Percentiles rank a stretch among this genome's conserved stretches.
Evolutionary conservation across 371 early-diverging fungal species (phyloP).

Genomic region (Mucor velutinosus): DNA sequence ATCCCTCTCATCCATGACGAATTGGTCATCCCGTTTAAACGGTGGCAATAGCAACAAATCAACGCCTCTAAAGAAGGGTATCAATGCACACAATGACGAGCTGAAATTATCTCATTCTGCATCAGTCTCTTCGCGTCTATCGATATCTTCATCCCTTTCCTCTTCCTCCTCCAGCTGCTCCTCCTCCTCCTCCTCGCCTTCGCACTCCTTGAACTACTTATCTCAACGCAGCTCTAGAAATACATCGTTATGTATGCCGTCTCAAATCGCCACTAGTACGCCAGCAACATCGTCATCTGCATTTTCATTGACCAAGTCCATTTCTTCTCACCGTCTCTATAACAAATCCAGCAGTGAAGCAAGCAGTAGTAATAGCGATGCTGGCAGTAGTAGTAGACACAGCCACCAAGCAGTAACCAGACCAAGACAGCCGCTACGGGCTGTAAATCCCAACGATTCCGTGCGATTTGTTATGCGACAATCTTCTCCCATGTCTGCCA

Average conservation of each 20-base stretch:
- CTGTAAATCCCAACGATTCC: conserved; percentile 9
- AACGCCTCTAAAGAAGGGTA: not conserved
- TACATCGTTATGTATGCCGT: not conserved
- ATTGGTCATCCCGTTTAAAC: conserved; percentile 7
- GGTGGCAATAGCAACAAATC: not conserved
- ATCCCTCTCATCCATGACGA: conserved; percentile 20
- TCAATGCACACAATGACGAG: not conserved
- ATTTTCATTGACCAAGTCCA: conserved; percentile 11
- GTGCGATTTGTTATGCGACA: not conserved
- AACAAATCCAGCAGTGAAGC: not conserved
- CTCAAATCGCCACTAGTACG: not conserved
- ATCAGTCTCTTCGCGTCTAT: not conserved
- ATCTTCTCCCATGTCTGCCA: not conserved
- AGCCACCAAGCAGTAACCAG: not conserved
- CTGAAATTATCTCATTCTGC: not conserved
- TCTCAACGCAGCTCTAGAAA: not conserved
- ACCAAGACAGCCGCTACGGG: conserved; percentile 6
- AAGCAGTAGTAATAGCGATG: not conserved
- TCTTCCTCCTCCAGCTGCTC: not conserved
- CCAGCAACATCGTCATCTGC: not conserved
- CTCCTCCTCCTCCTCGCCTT: not conserved
- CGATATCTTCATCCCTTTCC: not conserved
- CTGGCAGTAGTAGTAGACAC: not conserved
- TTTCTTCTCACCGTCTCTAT: conserved; percentile 17
- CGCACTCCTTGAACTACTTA: not conserved